Percentiles rank a stretch among this genome's conserved stretches.
Conservation (phyloP, 257 asterid genomes). For the Ilex aquifolium region DNA sequence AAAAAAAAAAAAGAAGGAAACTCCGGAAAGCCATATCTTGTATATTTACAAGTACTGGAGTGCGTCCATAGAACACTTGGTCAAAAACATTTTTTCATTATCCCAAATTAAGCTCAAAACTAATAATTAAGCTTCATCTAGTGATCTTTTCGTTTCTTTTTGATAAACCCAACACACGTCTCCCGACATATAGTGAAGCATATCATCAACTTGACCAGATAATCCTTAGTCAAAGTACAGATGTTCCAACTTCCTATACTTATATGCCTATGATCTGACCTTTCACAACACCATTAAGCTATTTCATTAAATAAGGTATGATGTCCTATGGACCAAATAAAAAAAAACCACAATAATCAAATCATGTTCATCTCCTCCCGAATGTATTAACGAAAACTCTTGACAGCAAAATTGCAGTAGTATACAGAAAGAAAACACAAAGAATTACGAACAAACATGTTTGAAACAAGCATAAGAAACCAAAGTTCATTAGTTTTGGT, state of each 20-base stretch:
- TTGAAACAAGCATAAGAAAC: neutral
- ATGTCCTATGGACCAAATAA: neutral
- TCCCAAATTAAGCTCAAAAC: no score
- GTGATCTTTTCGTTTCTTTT: no score
- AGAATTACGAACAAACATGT: neutral
- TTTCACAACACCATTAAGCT: neutral
- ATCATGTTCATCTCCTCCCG: neutral
- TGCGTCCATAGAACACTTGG: neutral
- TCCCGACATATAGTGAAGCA: no score
- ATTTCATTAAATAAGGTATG: neutral
- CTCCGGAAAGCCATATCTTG: neutral
- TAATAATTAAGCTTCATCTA: no score
- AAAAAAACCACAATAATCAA: neutral
- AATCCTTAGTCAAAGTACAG: no score
- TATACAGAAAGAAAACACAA: neutral
- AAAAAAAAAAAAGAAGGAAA: no score
- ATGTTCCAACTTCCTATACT: no score
- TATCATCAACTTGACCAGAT: no score
- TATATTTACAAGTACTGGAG: neutral
- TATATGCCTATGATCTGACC: no score
- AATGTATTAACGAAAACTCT: neutral
- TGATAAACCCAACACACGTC: no score
- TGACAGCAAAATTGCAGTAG: neutral
- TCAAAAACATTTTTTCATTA: no score
- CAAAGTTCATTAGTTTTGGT: neutral